Evolutionary conservation across 331 rosid species (phyloP), one percentile per base, ranked within the genome.

Genomic region (Quercus lobata): DNA sequence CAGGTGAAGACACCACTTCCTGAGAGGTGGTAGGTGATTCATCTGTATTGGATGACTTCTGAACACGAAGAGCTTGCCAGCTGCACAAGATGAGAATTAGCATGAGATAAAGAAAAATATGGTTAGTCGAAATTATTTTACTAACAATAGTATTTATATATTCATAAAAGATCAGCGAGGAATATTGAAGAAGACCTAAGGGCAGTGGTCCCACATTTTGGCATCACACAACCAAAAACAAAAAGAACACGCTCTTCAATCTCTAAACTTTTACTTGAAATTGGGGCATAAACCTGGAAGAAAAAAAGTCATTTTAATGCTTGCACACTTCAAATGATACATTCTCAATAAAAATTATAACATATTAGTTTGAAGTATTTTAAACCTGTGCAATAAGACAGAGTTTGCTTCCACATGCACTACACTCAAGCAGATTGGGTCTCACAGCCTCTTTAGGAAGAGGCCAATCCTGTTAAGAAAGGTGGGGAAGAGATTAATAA

Each of bases 1-100:
- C 32, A 35, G 81, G 55, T 57, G 69, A 69, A 46, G 79, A 73
- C 6, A 17, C 56, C 63, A 44, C 76, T 41, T 76, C 84, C 65
- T 57, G 76, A 66, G 85, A 80, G 66, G 24, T 37, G 37, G 66
- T 46, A 16, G 19, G 65, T 62, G 87, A 46, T 17, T 76, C 24
- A 5, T 80, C 85, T 8, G 6, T 49, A 52, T 82, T 72, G 55
- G 68, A 53, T 76, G 24, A 57, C 71, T 72, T 92, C 90, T 94
- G 98, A 86, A 92, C 69, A 16, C 97, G 93, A 73, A 94, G 89
- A 73, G 87, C 92, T 69, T 90, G 89, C 92, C 94, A 94, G 75
- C 89, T 91, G 82, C 74, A 79, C 44, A 70, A 4, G 18, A 17
- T 66, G 29, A 57, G 21, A 49, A 4, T 15, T 29, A 73, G 44